A percentile compares a stretch with the other conserved stretches of the same genome.
phyloP scores from a whole-genome alignment of 257 asterid genomes.

The Forsythia suspensa region DNA sequence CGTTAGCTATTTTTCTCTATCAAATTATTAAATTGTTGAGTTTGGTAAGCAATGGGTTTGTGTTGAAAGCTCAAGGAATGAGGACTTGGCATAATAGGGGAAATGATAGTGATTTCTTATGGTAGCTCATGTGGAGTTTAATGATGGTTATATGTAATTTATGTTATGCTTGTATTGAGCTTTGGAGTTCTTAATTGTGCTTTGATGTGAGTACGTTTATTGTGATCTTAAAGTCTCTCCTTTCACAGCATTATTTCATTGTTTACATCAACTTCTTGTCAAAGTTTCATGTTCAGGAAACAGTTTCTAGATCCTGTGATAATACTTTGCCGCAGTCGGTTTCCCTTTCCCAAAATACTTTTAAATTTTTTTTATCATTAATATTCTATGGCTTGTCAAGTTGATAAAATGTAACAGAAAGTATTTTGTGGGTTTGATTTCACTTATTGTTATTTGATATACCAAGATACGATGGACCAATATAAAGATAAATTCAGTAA shows the following conservation, averaged over 20 bases:
- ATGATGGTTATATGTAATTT: conserved; percentile 16
- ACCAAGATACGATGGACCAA: neutral
- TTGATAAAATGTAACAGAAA: neutral
- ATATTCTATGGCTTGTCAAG: neutral
- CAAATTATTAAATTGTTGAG: neutral
- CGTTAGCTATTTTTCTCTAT: neutral
- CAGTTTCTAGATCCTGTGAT: neutral
- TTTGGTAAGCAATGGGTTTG: neutral
- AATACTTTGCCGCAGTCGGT: neutral
- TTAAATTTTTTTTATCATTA: too few relatives aligned
- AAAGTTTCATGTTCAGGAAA: neutral
- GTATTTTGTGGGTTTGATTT: neutral
- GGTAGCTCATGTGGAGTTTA: neutral
- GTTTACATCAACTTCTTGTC: neutral
- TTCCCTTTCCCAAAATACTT: neutral
- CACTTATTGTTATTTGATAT: neutral
- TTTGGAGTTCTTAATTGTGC: conserved; percentile 13
- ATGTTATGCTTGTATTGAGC: conserved; percentile 10
- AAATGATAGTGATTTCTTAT: neutral
- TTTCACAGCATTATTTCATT: neutral
- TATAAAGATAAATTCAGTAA: neutral
- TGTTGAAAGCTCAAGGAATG: conserved; percentile 7
- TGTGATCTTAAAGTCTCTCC: neutral
- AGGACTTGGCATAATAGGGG: neutral
- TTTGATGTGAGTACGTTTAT: neutral